Percentiles rank a stretch among this genome's conserved stretches.
phyloP scores from a whole-genome alignment of 176 grass and related monocot species.

The Bothriochloa decipiens region DNA sequence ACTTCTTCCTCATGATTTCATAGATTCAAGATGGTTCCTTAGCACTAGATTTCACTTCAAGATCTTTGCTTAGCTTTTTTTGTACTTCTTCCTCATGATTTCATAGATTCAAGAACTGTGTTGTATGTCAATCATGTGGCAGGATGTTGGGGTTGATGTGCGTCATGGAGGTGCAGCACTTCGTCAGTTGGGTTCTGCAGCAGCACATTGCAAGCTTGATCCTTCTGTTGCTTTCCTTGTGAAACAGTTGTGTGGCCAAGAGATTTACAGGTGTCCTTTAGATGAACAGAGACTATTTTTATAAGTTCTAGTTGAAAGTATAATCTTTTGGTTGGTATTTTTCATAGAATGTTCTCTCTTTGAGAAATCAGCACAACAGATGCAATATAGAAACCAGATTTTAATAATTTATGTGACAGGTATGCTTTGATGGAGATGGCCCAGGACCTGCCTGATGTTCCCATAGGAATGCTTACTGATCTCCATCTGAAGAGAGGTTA shows the following conservation, averaged over 20 bases:
- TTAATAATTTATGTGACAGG: slow-evolving; percentile 41
- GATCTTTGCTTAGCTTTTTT: too few species aligned
- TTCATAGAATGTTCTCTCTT: background rate
- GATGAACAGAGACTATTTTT: background rate
- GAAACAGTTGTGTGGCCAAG: slow-evolving; percentile 86
- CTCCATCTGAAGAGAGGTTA: slow-evolving; percentile 76
- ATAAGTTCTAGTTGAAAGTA: background rate
- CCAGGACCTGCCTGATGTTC: slow-evolving; percentile 66
- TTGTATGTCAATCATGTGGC: background rate
- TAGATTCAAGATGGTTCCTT: too few species aligned
- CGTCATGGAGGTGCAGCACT: slow-evolving; percentile 54
- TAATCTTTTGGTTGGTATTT: background rate
- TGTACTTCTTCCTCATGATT: too few species aligned
- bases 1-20: background rate
- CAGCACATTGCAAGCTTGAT: slow-evolving; percentile 73
- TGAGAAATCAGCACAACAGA: background rate
- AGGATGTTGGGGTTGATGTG: slow-evolving; percentile 75
- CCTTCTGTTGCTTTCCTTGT: slow-evolving; percentile 57
- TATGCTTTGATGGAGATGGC: slow-evolving; percentile 87
- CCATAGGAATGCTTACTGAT: slow-evolving; percentile 77
- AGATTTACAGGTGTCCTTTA: slow-evolving; percentile 67
- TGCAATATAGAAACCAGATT: background rate
- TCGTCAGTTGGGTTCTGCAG: slow-evolving; percentile 59
- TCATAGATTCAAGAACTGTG: background rate
- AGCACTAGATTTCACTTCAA: too few species aligned